phyloP scores from a whole-genome alignment of 805 yeast species.

The Kazachstania psychrophila region DNA sequence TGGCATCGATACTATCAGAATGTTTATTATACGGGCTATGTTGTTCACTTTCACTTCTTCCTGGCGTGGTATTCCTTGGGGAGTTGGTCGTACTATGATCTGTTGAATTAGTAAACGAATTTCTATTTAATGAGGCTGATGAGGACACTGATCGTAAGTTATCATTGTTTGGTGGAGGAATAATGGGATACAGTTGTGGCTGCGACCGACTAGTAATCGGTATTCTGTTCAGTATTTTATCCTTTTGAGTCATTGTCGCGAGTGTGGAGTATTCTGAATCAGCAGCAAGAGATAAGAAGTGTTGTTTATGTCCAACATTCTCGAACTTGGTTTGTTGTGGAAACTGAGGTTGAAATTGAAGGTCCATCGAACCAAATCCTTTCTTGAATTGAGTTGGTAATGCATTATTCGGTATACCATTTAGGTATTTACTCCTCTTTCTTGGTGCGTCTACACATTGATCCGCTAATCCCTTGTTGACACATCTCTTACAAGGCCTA shows the following conservation, averaged over 20 bases:
- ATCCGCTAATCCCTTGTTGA: constrained; percentile 52
- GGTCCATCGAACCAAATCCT: too few species aligned
- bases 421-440: constrained; percentile 70
- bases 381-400: constrained; percentile 11
- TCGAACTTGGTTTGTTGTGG: too few species aligned
- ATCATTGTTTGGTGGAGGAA: neutral
- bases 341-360: too few species aligned
- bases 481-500: constrained; percentile 78
- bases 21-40: too few species aligned
- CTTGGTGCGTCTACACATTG: constrained; percentile 87
- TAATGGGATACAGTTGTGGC: neutral
- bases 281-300: constrained; percentile 62
- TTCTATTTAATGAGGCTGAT: neutral
- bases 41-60: neutral
- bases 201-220: constrained; percentile 9
- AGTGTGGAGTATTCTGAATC: constrained; percentile 63
- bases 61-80: neutral
- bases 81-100: neutral
- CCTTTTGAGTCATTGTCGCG: constrained; percentile 49
- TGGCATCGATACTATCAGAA: constrained; percentile 3
- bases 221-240: constrained; percentile 17
- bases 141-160: neutral
- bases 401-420: constrained; percentile 42
- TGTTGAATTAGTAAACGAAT: constrained; percentile 1
- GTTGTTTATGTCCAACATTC: too few species aligned